A percentile compares a stretch with the other conserved stretches of the same genome.
Conservation (phyloP, 331 rosid genomes). For the Rosa hybrid region DNA sequence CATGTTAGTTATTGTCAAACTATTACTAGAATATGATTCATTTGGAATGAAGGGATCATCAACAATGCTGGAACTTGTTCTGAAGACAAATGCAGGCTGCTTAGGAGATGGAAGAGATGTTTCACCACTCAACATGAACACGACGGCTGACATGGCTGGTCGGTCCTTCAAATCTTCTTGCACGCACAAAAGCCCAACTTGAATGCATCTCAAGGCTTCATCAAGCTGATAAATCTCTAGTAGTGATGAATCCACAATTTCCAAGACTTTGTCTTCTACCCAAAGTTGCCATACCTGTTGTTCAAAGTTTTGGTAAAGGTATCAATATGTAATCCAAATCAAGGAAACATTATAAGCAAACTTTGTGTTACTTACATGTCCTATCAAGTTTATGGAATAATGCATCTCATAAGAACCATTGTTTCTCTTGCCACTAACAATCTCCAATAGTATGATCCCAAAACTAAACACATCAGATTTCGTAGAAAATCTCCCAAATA, state of each 20-base stretch:
- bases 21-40: neutral
- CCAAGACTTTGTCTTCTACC: conserved; percentile 19
- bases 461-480: conserved; percentile 53
- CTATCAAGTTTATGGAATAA: neutral
- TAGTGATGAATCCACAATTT: conserved; percentile 16
- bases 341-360: neutral
- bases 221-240: conserved; percentile 6
- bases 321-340: too few species aligned
- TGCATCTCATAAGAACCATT: neutral
- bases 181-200: conserved; percentile 31
- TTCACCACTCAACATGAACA: conserved; percentile 24
- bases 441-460: conserved; percentile 48
- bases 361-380: neutral
- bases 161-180: conserved; percentile 29
- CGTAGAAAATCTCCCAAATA: conserved; percentile 27
- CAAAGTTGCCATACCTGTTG: conserved; percentile 25
- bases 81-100: conserved; percentile 18
- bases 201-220: conserved; percentile 31
- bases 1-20: neutral
- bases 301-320: neutral
- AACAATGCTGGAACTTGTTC: neutral
- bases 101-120: conserved; percentile 22
- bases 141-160: conserved; percentile 28
- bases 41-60: neutral
- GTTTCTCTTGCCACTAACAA: conserved; percentile 38